Evolutionary conservation across 1,139 yeast genomes (phyloP), one percentile per base, ranked within the genome.

Genomic region (Kodamaea alishanica): DNA sequence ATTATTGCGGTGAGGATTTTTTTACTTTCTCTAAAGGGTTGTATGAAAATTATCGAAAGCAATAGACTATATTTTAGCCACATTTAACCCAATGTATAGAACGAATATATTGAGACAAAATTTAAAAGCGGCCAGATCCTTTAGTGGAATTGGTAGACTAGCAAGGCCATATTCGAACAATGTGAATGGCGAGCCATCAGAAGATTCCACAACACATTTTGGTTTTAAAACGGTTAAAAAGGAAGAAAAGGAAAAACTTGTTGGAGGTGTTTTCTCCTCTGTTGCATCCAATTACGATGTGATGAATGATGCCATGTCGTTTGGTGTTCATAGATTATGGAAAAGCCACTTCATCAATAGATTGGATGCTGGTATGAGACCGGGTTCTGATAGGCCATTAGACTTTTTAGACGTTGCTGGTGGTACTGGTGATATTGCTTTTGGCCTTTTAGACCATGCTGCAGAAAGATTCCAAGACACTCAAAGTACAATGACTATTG

Each of bases 371-470:
- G 99, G 99, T 31, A 81, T 81, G 72, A 79, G 97, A 56, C 90
- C 96, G 4, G 95, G 92, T 32, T 80, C 89, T 7, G 58, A 57
- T 31, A 76, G 80, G 49, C 96, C 96, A 1, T 70, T 92, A 56
- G 79, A 82, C 46, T 90, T 92, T 55, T 73, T 92, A 47, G 99
- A 92, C 63, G 97, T 94, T 40, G 99, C 98, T 28, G 99, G 98
- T 42, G 99, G 99, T 26, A 89, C 97, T 10, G 99, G 98, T 34
- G 99, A 92, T 59, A 90, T 92, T 63, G 98, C 98, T 1, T 89
- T 89, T 65, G 94, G 98, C 6, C 75, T 94, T 46, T 70, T 92
- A 47, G 96, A 90, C 53, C 96, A 92, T 59, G 97, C 97, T 8
- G 82, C 85, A 48, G 65, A 73, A 35, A 79, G 81, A 48, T 88